Evolutionary conservation across 805 yeast genomes (phyloP).

Genomic region (Hanseniaspora hatyaiensis): DNA sequence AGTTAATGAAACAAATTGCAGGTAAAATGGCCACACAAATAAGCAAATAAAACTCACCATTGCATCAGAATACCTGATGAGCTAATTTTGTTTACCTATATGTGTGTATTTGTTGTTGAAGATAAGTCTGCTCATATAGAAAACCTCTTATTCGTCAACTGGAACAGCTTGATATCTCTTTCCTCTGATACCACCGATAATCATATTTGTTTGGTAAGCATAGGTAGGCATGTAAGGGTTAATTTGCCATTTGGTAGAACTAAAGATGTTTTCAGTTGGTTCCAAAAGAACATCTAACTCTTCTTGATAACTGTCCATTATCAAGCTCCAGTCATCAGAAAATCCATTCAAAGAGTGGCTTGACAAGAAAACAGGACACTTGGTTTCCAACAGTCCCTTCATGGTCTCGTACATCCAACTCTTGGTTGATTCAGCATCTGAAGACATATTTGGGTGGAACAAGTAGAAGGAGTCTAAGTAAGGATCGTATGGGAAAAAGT

Average conservation of each 20-base stretch:
- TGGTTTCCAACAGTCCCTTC: conserved; percentile 80
- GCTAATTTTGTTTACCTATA: too few species aligned
- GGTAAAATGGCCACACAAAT: too few species aligned
- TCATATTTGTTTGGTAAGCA: conserved; percentile 82
- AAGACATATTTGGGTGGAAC: conserved; percentile 90
- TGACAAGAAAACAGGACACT: conserved; percentile 83
- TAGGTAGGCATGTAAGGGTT: conserved; percentile 89
- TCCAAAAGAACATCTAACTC: conserved; percentile 76
- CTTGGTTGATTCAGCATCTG: conserved; percentile 56
- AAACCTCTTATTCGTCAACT: conserved; percentile 17
- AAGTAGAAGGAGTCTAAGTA: conserved; percentile 83
- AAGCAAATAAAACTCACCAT: too few species aligned
- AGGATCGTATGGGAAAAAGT: conserved; percentile 96
- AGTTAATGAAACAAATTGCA: too few species aligned
- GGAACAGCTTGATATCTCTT: conserved; percentile 84
- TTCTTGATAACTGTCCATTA: conserved; percentile 50
- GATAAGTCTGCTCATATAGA: too few species aligned
- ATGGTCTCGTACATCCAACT: conserved; percentile 85
- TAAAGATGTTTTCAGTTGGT: conserved; percentile 59
- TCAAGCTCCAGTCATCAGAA: conserved; percentile 58
- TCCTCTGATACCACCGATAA: conserved; percentile 85
- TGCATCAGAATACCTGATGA: too few species aligned
- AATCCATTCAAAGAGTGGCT: conserved; percentile 75
- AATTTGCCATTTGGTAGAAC: conserved; percentile 87
- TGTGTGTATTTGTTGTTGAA: too few species aligned